phyloP scores from a whole-genome alignment of 2,329 filamentous ascomycete species.

The Fusarium acutatum region DNA sequence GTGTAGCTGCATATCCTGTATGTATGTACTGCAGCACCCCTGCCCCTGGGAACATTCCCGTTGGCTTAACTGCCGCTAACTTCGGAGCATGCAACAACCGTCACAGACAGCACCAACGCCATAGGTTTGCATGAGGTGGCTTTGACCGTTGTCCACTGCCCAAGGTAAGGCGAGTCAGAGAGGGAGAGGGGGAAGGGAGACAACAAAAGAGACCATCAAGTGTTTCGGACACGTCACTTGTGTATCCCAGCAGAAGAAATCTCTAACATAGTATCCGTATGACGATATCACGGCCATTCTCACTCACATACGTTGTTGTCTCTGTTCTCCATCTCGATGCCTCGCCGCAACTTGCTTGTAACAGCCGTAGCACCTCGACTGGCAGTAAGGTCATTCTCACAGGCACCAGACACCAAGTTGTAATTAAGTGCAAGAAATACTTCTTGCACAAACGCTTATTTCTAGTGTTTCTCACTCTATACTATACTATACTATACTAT shows the following conservation, averaged over 20 bases:
- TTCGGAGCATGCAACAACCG: conserved; percentile 21
- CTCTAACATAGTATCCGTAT: neutral
- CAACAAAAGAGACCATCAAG: neutral
- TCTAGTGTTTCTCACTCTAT: conserved; percentile 11
- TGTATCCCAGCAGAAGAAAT: neutral
- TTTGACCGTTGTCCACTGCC: neutral
- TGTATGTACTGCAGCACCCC: neutral
- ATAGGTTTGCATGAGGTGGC: conserved; percentile 21
- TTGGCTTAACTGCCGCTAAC: conserved; percentile 28
- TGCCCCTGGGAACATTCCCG: conserved; percentile 4
- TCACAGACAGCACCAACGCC: conserved; percentile 31
- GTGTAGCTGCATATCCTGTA: neutral
- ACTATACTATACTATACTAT: neutral
- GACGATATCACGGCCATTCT: neutral
- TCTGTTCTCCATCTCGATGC: neutral
- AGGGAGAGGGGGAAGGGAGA: neutral
- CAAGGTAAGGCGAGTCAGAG: neutral
- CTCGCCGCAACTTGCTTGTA: neutral
- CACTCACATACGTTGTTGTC: neutral
- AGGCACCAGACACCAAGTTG: neutral
- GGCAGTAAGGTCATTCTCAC: neutral
- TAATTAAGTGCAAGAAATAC: neutral
- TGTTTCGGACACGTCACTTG: conserved; percentile 17
- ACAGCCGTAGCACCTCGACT: neutral
- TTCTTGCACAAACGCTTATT: neutral